phyloP scores from a whole-genome alignment of 106 monocot genomes.

The Dioscorea alata region DNA sequence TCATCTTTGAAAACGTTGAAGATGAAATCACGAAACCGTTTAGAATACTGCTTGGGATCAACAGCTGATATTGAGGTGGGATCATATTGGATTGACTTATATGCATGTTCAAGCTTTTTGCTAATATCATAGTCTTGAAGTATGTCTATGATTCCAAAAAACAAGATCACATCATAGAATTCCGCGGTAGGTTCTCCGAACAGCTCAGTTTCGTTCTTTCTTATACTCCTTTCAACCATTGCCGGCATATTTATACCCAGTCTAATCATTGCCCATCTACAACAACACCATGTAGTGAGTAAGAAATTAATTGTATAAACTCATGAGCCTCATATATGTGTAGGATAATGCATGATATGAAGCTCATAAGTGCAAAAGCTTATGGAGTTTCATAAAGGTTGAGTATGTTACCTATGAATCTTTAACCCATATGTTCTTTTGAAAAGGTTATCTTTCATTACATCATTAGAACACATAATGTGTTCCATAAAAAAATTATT shows the following conservation, averaged over 20 bases:
- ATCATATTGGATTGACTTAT: slow-evolving; percentile 84
- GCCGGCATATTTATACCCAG: slow-evolving; percentile 72
- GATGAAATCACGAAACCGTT: slow-evolving; percentile 78
- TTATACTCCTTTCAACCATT: slow-evolving; percentile 48
- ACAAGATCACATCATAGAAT: slow-evolving; percentile 55
- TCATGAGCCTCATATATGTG: neutral
- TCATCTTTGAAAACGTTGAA: slow-evolving; percentile 69
- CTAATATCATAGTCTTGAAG: slow-evolving; percentile 98
- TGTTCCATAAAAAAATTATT: neutral
- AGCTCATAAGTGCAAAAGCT: no score
- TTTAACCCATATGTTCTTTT: no score
- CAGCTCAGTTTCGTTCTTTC: slow-evolving; percentile 45
- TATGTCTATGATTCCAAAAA: slow-evolving; percentile 94
- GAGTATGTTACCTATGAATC: no score
- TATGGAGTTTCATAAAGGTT: no score
- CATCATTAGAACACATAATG: no score
- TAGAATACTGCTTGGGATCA: slow-evolving; percentile 81
- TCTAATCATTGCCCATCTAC: slow-evolving; percentile 42
- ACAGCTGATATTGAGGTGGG: slow-evolving; percentile 89
- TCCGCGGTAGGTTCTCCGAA: slow-evolving; percentile 67
- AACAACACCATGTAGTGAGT: neutral
- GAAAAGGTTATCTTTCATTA: no score
- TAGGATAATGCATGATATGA: no score
- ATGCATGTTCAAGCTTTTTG: slow-evolving; percentile 93
- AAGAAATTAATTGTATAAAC: no score